These are phyloP conservation scores for Pleomassaria siparia DNA, from an alignment of 2,329 filamentous ascomycete genomes.

Conservation along the genomic window DNA sequence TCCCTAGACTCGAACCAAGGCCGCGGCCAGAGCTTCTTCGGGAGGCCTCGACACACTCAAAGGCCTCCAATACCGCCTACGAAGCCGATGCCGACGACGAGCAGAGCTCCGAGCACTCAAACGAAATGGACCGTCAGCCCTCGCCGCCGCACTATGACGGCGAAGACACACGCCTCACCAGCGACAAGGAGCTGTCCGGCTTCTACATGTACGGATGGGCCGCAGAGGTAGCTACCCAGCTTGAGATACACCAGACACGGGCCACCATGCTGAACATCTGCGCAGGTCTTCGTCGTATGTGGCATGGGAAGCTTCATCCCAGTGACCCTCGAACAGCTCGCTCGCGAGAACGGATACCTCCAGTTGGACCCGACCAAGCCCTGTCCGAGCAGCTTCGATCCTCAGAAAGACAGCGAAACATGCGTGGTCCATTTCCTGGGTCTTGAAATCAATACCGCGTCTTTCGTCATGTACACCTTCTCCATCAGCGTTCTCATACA, in stretches of 20 bases:
- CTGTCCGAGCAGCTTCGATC: constrained; percentile 66
- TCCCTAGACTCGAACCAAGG: constrained; percentile 28
- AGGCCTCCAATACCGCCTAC: constrained; percentile 37
- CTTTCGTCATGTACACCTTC: constrained; percentile 98
- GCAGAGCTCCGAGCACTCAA: constrained; percentile 36
- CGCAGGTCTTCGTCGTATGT: constrained; percentile 82
- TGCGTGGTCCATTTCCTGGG: constrained; percentile 84
- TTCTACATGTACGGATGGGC: constrained; percentile 98
- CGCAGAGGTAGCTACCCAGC: constrained; percentile 60
- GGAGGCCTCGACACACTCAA: constrained; percentile 37
- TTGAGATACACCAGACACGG: constrained; percentile 8
- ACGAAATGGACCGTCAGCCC: constrained; percentile 37
- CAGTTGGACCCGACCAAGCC: constrained; percentile 74
- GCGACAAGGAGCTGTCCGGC: constrained; percentile 80
- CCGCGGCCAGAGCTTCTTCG: constrained; percentile 30
- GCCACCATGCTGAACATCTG: background rate
- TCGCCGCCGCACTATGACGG: constrained; percentile 65
- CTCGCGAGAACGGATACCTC: constrained; percentile 87
- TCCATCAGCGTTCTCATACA: constrained; percentile 88
- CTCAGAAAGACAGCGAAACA: constrained; percentile 52
- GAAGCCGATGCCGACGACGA: constrained; percentile 49
- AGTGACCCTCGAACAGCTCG: constrained; percentile 90
- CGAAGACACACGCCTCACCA: constrained; percentile 88
- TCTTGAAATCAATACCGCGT: constrained; percentile 88
- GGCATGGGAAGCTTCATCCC: constrained; percentile 90